Base-by-base conservation (phyloP, 2,329 filamentous ascomycete genomes). In the Verticillium isaacii region DNA sequence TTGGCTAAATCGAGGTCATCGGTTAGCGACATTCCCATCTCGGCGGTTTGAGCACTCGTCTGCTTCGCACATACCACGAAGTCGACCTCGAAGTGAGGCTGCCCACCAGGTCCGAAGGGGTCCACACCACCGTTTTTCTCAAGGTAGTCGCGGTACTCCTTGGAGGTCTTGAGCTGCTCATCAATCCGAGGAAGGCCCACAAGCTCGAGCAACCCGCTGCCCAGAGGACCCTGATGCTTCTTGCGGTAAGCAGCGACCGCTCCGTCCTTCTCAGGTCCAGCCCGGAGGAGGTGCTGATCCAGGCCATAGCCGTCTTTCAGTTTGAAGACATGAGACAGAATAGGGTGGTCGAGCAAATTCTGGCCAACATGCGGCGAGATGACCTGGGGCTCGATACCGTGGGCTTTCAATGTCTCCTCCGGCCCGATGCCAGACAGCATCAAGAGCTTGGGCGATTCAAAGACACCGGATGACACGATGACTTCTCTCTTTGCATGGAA, bases 341-440 rank as follows among this genome's bases (percentile, higher is more conserved):
- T 82, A 54, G 83, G 83, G 56, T 87, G 85, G 68, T 90, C 87
- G 62, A 87, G 77, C 4, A 90, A 77, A 72, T 89, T 87, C 62
- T 81, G 82, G 5, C 88, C 88, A 3, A 91, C 86, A 55, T 87
- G 85, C 1, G 83, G 82, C 0, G 85, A 82, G 64, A 89, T 79
- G 4, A 80, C 76, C 19, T 87, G 66, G 0, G 84, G 73, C 2
- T 77, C 68, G 64, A 89, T 89, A n/a, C 76, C 73, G 67, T 83
- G 80, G 59, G 77, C 75, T 19, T 77, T 64, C 5, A 90, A 79
- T 65, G 86, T 81, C 0, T 74, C 69, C 12, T 72, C 68, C 0
- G 85, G 85, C 0, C 87, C 87, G 39, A 90, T 80, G n/a, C 88
- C 88, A 59, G 79, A 84, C 1, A 89, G 80, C 74, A 87, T 85